Evolutionary conservation across 1,284 basidiomycete species (phyloP).

Genomic region (Amylostereum chailletii): DNA sequence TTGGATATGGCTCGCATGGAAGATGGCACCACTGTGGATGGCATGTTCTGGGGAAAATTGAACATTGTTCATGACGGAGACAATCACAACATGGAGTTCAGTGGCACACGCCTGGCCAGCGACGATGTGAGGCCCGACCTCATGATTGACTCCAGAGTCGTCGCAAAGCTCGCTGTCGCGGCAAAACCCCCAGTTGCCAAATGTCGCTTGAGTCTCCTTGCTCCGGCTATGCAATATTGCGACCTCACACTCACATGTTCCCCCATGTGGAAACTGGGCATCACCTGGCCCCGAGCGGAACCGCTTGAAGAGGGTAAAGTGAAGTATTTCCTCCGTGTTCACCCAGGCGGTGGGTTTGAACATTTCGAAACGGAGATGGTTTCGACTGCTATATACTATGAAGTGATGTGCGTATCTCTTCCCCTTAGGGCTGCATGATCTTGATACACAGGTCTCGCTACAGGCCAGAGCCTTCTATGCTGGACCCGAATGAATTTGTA

Average conservation of each 20-base stretch:
- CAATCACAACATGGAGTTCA: constrained; percentile 71
- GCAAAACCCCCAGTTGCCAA: constrained; percentile 64
- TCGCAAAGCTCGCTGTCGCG: constrained; percentile 63
- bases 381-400: constrained; percentile 70
- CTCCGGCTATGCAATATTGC: constrained; percentile 64
- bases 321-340: constrained; percentile 71
- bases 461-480: constrained; percentile 64
- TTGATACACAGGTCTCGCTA: constrained; percentile 10
- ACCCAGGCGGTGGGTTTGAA: constrained; percentile 72
- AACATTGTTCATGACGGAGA: constrained; percentile 70
- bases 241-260: constrained; percentile 66
- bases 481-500: constrained; percentile 68
- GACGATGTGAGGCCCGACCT: constrained; percentile 57
- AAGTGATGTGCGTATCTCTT: constrained; percentile 43
- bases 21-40: constrained; percentile 74
- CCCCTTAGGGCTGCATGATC: constrained; percentile 5
- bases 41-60: constrained; percentile 77
- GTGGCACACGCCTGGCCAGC: constrained; percentile 56
- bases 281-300: constrained; percentile 71
- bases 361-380: constrained; percentile 74
- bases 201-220: constrained; percentile 63
- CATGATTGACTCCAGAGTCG: constrained; percentile 63
- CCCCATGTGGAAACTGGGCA: constrained; percentile 58
- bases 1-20: constrained; percentile 83
- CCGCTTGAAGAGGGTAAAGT: constrained; percentile 55